Evolutionary conservation across 345 rosid genomes (phyloP).

Genomic region (Citrus trifoliata): DNA sequence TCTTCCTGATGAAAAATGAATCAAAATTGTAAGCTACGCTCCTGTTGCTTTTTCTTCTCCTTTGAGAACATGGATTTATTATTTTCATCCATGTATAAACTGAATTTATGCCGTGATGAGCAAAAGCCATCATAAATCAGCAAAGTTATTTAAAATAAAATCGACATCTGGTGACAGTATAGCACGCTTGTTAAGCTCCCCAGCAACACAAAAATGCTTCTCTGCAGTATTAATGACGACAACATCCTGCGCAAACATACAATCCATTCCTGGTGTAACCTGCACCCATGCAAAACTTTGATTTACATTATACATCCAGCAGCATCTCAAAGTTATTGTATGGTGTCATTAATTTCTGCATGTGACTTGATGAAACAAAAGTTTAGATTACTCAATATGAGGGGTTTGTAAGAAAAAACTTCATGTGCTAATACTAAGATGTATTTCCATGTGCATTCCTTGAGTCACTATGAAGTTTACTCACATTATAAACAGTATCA

Average conservation of each 20-base stretch:
- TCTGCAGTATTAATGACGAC: slow-evolving; percentile 44
- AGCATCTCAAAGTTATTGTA: not conserved
- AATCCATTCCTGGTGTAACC: slow-evolving; percentile 66
- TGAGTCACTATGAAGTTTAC: slow-evolving; percentile 23
- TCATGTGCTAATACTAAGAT: not conserved
- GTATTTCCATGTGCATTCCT: not conserved
- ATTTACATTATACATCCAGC: not conserved
- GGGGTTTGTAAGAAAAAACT: not conserved
- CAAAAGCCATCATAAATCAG: slow-evolving; percentile 23
- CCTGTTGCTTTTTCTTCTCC: not conserved
- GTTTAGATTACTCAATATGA: not conserved
- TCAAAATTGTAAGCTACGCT: not conserved
- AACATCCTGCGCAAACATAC: slow-evolving; percentile 64
- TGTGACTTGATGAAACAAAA: not conserved
- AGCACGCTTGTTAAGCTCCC: slow-evolving; percentile 63
- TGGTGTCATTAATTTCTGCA: not conserved
- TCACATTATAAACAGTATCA: slow-evolving; percentile 62
- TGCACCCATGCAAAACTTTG: slow-evolving; percentile 25
- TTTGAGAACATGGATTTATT: not conserved
- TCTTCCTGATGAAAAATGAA: not conserved
- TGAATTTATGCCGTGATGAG: not conserved
- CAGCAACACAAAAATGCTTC: slow-evolving; percentile 51
- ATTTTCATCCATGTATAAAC: not conserved
- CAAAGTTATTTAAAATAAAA: slow-evolving; percentile 42
- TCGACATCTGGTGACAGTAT: slow-evolving; percentile 67